Base-by-base conservation (phyloP, 495 filamentous ascomycete genomes). In the Elaphomyces granulatus region DNA sequence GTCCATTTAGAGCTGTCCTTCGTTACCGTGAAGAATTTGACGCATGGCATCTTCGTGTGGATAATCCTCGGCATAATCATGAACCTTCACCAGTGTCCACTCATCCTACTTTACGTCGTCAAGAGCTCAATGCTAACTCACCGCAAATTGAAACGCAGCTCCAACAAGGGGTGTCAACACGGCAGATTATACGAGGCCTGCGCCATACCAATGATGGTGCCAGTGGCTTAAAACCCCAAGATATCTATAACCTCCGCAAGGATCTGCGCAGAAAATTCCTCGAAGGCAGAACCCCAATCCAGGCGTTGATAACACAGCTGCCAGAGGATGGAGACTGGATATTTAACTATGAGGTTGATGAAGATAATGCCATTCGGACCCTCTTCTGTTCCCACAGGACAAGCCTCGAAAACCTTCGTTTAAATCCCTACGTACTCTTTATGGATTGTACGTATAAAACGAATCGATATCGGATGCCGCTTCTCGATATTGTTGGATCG, bases 401-500 rank as follows among this genome's bases (percentile, higher is more conserved):
- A n/a, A 15, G 4, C 14, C 14, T 34, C 14, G 17, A n/a, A 34
- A 15, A 34, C 17, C 32, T 34, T 4, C 32, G 17, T n/a, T 16
- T 15, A 34, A 34, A 34, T 34, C 36, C 8, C 15, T 41, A 47
- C 32, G 35, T 47, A 21, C 18, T 45, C 10, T 16, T 47, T 15
- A 3, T 45, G 8, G 45, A 47, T 39, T 45, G 41, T 32, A 47
- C 45, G 2, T 47, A 47, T 34, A 44, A 47, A 28, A 45, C 45
- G 17, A 47, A 47, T 34, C 16, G 23, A n/a, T 47, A 45, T 26
- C 17, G 28, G 34, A 20, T 44, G 14, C 42, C 42, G 19, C 42
- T 44, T 26, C 23, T 44, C 15, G 2, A 44, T 28, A 44, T 44
- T 10, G 31, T 41, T 42, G 38, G 38, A 33, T 15, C 33, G 32